Evolutionary conservation across 2,329 filamentous ascomycete species (phyloP), one percentile per base, ranked within the genome.

Genomic region (Fusarium agapanthi): DNA sequence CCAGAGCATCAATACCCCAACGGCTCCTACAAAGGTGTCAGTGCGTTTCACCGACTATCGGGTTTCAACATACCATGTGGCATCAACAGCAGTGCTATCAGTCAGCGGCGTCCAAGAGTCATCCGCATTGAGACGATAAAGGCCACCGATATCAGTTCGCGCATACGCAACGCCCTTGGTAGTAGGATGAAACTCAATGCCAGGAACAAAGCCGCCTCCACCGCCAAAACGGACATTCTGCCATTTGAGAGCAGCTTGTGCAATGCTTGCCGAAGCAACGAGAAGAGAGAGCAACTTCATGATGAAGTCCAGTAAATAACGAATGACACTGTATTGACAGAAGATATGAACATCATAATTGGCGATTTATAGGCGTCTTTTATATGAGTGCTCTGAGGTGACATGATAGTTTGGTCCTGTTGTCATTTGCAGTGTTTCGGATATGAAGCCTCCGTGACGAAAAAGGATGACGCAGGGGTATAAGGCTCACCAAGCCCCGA

Each of bases 1-100:
- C 88, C 15, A 90, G 67, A 2, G 88, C 87, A 71, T 90, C 88
- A 18, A 89, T 80, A 11, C 88, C 88, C 88, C 88, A 90, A 61
- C 85, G 82, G 71, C 86, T 83, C 86, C 86, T 87, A 22, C 5
- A 3, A 10, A 18, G 4, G 7, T 14, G 24, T 45, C 1, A 44
- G n/a, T 20, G 18, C 1, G 0, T 5, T 20, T 16, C 6, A 13
- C 18, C 3, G 5, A 26, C 6, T 6, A 8, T 9, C 4, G 28
- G 2, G 4, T 32, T 6, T n/a, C 28, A 48, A n/a, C 22, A n/a
- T 32, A 70, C 72, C 72, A 74, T 50, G 50, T 64, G 1, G 65
- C 51, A 26, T 75, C 47, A 1, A 47, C 20, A 10, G 59, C 72
- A 8, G 72, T 74, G 7, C 24, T 41, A 22, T 74, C 72, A 6